Percentiles rank a stretch among this genome's conserved stretches.
These are phyloP conservation scores for Roridomyces roridus DNA, from an alignment of 768 basidiomycete genomes.

Conservation along the genomic window DNA sequence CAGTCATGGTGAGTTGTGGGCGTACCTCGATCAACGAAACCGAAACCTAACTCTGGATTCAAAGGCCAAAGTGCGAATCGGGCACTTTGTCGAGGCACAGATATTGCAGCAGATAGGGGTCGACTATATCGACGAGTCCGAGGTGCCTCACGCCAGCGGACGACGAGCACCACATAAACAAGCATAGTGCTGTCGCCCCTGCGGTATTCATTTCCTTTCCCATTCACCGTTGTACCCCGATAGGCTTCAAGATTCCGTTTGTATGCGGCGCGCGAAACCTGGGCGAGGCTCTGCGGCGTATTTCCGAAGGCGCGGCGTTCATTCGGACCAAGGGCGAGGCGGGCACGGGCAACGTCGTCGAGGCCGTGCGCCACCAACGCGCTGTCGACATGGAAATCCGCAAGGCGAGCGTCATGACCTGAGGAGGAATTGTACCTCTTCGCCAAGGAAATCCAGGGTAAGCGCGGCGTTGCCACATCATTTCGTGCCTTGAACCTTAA, in stretches of 20 bases:
- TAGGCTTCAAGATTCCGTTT: conserved; percentile 88
- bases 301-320: conserved; percentile 97
- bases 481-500: background rate
- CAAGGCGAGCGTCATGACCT: conserved; percentile 82
- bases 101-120: conserved; percentile 94
- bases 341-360: conserved; percentile 89
- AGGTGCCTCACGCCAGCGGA: conserved; percentile 96
- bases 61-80: conserved; percentile 72
- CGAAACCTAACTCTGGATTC: too few relatives aligned
- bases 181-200: too few relatives aligned
- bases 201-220: too few relatives aligned
- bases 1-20: conserved; percentile 98
- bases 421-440: conserved; percentile 95
- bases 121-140: conserved; percentile 96
- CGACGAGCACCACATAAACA: conserved; percentile 96
- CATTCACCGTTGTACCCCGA: too few relatives aligned
- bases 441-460: conserved; percentile 81
- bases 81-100: conserved; percentile 97
- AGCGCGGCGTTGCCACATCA: too few relatives aligned
- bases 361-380: conserved; percentile 93
- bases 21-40: too few relatives aligned
- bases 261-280: conserved; percentile 96
- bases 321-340: conserved; percentile 97
- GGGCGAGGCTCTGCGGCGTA: conserved; percentile 94
- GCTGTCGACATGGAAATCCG: conserved; percentile 86